A percentile compares a stretch with the other conserved stretches of the same genome.
These are phyloP conservation scores for Sarocladiaceae sp. DNA, from an alignment of 2,329 filamentous ascomycete species.

Conservation along the genomic window DNA sequence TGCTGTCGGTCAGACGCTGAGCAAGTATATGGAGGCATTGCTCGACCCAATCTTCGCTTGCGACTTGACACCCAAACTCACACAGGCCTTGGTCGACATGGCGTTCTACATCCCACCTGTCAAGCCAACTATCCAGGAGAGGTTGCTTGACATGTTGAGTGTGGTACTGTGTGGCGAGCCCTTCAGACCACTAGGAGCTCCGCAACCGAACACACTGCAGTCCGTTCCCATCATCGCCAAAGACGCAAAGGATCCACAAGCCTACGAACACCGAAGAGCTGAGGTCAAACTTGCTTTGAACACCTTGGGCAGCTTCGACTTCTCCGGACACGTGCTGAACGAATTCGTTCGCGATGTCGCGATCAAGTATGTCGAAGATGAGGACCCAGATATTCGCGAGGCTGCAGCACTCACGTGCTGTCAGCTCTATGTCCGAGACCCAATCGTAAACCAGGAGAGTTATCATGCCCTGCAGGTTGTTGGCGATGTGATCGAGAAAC, in stretches of 20 bases:
- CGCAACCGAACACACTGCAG: constrained; percentile 71
- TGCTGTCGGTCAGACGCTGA: constrained; percentile 90
- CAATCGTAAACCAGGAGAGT: constrained; percentile 96
- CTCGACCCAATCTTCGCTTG: constrained; percentile 96
- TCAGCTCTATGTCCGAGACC: constrained; percentile 93
- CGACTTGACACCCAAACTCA: constrained; percentile 86
- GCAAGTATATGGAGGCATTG: constrained; percentile 95
- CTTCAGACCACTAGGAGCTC: constrained; percentile 87
- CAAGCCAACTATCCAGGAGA: constrained; percentile 86
- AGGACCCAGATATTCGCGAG: constrained; percentile 87
- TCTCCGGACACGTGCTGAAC: constrained; percentile 85
- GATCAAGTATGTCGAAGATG: constrained; percentile 95
- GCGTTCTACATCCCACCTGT: constrained; percentile 97
- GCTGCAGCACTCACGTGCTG: constrained; percentile 95
- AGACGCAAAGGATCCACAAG: constrained; percentile 76
- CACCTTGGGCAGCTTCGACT: constrained; percentile 97
- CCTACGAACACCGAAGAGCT: constrained; percentile 72
- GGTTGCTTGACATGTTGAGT: constrained; percentile 89
- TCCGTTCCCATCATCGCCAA: constrained; percentile 79
- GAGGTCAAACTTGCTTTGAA: constrained; percentile 92
- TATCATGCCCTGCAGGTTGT: constrained; percentile 96
- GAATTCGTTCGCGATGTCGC: constrained; percentile 98
- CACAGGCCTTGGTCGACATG: constrained; percentile 95
- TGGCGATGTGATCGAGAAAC: constrained; percentile 93
- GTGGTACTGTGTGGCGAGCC: constrained; percentile 87